Evolutionary conservation across 768 basidiomycete genomes (phyloP).

Genomic region (Nidularia pulvinata): DNA sequence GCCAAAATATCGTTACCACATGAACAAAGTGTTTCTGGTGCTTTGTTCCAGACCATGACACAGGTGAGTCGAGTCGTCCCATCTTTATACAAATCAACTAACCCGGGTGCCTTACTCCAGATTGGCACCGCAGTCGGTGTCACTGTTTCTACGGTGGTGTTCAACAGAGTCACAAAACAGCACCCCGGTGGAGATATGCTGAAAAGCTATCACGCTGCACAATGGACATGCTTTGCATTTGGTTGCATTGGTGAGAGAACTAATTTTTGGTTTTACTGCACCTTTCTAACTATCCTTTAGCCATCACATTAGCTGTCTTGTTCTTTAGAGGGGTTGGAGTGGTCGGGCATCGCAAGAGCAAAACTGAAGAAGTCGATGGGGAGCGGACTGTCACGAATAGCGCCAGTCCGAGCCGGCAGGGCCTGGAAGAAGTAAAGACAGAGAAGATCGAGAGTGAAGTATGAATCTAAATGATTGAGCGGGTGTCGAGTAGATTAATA

Average conservation of each 20-base stretch:
- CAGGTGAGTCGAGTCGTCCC: constrained; percentile 40
- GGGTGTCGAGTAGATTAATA: too few relatives aligned
- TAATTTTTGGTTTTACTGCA: background rate
- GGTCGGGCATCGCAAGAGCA: background rate
- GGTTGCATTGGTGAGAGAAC: constrained; percentile 50
- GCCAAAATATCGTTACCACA: constrained; percentile 64
- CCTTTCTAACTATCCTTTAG: constrained; percentile 34
- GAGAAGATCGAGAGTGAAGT: too few relatives aligned
- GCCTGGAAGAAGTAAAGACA: too few relatives aligned
- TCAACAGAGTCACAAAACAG: constrained; percentile 45
- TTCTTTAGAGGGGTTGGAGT: background rate
- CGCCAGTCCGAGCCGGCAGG: too few relatives aligned
- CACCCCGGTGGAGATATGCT: constrained; percentile 31
- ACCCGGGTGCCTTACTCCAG: constrained; percentile 22
- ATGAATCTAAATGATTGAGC: too few relatives aligned
- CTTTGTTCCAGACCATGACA: constrained; percentile 78
- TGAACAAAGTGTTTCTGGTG: constrained; percentile 79
- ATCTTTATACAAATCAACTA: background rate
- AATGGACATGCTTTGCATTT: constrained; percentile 68
- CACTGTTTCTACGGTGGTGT: constrained; percentile 73
- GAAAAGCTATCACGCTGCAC: constrained; percentile 56
- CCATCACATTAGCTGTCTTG: constrained; percentile 54
- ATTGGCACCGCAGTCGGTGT: constrained; percentile 71
- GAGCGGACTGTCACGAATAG: too few relatives aligned
- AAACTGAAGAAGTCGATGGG: too few relatives aligned